Evolutionary conservation across 495 filamentous ascomycete genomes (phyloP).

Genomic region (Symbiotaphrina buchneri): DNA sequence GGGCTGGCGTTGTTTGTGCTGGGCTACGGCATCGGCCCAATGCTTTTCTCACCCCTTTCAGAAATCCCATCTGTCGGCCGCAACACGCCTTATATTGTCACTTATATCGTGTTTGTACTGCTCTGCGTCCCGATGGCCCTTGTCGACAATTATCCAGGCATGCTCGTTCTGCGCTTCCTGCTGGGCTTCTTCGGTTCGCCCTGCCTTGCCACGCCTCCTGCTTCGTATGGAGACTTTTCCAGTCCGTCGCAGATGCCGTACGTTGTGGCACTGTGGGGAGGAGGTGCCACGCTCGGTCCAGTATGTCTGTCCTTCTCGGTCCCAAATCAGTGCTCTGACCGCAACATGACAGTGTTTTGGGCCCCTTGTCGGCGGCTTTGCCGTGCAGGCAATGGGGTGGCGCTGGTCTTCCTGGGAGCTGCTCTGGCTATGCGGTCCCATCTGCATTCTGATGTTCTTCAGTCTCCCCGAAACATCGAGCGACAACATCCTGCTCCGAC

Average conservation of each 20-base stretch:
- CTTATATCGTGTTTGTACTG: slow-evolving; percentile 23
- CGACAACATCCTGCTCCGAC: slow-evolving; percentile 16
- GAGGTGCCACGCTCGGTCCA: too few relatives aligned
- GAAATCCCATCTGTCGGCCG: slow-evolving; percentile 23
- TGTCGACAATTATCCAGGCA: slow-evolving; percentile 21
- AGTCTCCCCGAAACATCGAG: slow-evolving; percentile 16
- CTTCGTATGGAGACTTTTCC: too few relatives aligned
- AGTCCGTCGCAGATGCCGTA: background rate
- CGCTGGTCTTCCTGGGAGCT: slow-evolving; percentile 18
- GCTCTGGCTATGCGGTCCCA: slow-evolving; percentile 15
- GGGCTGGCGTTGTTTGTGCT: slow-evolving; percentile 26
- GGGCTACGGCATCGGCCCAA: slow-evolving; percentile 20
- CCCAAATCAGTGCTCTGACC: too few relatives aligned
- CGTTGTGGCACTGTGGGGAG: too few relatives aligned
- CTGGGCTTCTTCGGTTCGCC: slow-evolving; percentile 28
- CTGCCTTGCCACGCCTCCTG: slow-evolving; percentile 28
- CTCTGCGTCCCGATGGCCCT: slow-evolving; percentile 22
- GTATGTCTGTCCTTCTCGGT: too few relatives aligned
- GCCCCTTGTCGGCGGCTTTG: slow-evolving; percentile 16
- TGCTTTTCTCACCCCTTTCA: slow-evolving; percentile 20
- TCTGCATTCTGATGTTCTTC: slow-evolving; percentile 13
- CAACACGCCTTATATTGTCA: slow-evolving; percentile 20
- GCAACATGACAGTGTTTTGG: too few relatives aligned
- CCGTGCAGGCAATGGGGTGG: slow-evolving; percentile 14
- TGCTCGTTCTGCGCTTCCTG: slow-evolving; percentile 26